Conservation (phyloP, 495 filamentous ascomycete species). For the Cercophora sp. region DNA sequence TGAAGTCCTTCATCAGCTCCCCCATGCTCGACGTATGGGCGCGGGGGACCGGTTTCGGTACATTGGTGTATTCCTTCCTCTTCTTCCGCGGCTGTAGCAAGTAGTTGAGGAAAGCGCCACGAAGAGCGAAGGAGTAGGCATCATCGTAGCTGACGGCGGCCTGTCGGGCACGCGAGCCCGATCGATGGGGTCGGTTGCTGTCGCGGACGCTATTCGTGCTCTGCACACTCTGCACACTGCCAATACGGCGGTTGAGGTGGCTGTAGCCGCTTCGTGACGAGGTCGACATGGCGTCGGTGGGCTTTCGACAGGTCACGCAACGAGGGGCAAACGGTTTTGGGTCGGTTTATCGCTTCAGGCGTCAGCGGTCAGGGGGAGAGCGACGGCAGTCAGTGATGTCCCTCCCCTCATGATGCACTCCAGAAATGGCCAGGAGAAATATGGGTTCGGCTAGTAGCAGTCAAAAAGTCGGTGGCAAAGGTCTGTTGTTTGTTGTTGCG, state of each 20-base stretch:
- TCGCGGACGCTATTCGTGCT: conserved; percentile 21
- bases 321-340: too few relatives aligned
- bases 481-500: neutral
- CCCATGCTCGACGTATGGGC: conserved; percentile 67
- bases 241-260: conserved; percentile 39
- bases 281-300: conserved; percentile 39
- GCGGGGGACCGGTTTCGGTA: conserved; percentile 56
- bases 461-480: neutral
- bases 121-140: conserved; percentile 84
- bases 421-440: neutral
- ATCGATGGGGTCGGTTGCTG: conserved; percentile 31
- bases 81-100: conserved; percentile 87
- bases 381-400: neutral
- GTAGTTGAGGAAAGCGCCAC: conserved; percentile 88
- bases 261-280: conserved; percentile 34
- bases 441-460: neutral
- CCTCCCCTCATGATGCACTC: conserved; percentile 12
- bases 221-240: conserved; percentile 38
- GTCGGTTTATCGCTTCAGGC: neutral
- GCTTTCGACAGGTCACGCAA: conserved; percentile 5
- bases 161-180: conserved; percentile 35
- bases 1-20: conserved; percentile 57
- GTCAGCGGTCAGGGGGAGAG: neutral
- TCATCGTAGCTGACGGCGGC: conserved; percentile 56
- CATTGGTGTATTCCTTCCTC: conserved; percentile 74